These are phyloP conservation scores for Penicillium mononematosum DNA, from an alignment of 495 filamentous ascomycete genomes.

Conservation along the genomic window DNA sequence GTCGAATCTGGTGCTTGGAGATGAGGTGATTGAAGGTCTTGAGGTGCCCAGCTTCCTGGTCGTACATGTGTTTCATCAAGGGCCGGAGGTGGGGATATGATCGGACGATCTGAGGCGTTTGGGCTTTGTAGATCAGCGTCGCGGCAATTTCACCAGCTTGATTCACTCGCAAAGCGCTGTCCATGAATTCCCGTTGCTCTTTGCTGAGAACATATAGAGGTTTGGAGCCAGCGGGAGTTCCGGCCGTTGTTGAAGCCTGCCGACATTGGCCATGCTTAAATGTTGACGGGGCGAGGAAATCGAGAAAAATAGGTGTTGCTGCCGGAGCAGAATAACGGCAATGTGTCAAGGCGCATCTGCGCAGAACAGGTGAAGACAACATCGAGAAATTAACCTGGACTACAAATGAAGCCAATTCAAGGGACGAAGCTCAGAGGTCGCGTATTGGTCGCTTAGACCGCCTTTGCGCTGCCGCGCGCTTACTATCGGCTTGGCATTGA, in stretches of 20 bases:
- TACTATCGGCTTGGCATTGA: constrained; percentile 24
- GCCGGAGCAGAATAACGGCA: constrained; percentile 16
- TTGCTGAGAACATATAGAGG: constrained; percentile 63
- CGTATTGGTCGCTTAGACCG: constrained; percentile 11
- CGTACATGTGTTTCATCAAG: constrained; percentile 97
- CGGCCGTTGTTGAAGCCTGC: constrained; percentile 32
- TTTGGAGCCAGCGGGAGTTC: constrained; percentile 29
- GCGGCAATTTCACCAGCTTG: constrained; percentile 89
- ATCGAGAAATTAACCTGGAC: constrained; percentile 12
- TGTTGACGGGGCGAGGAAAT: constrained; percentile 44
- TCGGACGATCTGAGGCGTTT: constrained; percentile 71
- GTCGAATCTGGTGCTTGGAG: constrained; percentile 84
- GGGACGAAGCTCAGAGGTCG: constrained; percentile 5
- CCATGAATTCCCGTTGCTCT: constrained; percentile 72
- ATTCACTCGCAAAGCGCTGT: constrained; percentile 82
- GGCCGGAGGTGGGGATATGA: constrained; percentile 82
- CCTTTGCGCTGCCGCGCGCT: constrained; percentile 28
- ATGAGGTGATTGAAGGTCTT: constrained; percentile 80
- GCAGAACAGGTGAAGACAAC: constrained; percentile 21
- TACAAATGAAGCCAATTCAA: background rate
- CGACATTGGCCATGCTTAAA: constrained; percentile 26
- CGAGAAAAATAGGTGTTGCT: constrained; percentile 33
- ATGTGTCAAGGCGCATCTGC: constrained; percentile 20
- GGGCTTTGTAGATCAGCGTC: constrained; percentile 79
- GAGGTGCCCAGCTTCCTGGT: constrained; percentile 89